Conservation (phyloP, 371 early-diverging fungal species). For the Chytridium lagenaria region DNA sequence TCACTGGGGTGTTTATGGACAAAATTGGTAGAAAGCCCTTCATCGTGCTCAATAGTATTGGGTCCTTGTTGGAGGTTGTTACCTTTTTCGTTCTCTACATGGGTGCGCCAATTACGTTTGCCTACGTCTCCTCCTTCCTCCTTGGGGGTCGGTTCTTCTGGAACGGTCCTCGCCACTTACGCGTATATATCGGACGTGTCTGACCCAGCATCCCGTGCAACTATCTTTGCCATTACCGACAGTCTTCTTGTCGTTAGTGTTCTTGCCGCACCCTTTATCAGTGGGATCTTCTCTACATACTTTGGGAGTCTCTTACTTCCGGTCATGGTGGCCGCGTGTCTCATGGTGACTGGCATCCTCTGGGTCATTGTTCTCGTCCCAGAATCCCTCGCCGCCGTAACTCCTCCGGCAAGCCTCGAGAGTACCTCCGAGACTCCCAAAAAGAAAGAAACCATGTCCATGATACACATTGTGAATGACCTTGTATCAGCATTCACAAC, state of each 20-base stretch:
- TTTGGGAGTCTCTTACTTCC: not conserved
- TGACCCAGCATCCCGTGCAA: not conserved
- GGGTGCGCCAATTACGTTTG: not conserved
- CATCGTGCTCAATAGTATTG: not conserved
- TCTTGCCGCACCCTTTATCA: not conserved
- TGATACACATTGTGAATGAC: not conserved
- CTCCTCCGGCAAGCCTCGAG: not conserved
- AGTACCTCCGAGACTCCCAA: not conserved
- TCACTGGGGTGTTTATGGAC: not conserved
- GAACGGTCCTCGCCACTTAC: not conserved
- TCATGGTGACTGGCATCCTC: not conserved
- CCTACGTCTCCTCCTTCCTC: not conserved
- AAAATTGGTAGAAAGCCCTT: conserved; percentile 4
- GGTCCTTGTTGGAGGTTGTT: not conserved
- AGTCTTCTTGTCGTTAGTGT: not conserved
- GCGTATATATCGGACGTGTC: conserved; percentile 2
- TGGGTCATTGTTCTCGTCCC: not conserved
- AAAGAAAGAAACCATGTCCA: not conserved
- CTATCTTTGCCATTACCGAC: not conserved
- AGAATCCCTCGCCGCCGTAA: not conserved
- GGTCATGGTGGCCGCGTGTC: not conserved
- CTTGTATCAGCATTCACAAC: not conserved
- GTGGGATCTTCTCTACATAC: not conserved
- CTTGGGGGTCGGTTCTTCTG: not conserved
- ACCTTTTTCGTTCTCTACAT: not conserved